A percentile compares a stretch with the other conserved stretches of the same genome.
Conservation (phyloP, 495 filamentous ascomycete species). For the Chlorociboria aeruginascens region DNA sequence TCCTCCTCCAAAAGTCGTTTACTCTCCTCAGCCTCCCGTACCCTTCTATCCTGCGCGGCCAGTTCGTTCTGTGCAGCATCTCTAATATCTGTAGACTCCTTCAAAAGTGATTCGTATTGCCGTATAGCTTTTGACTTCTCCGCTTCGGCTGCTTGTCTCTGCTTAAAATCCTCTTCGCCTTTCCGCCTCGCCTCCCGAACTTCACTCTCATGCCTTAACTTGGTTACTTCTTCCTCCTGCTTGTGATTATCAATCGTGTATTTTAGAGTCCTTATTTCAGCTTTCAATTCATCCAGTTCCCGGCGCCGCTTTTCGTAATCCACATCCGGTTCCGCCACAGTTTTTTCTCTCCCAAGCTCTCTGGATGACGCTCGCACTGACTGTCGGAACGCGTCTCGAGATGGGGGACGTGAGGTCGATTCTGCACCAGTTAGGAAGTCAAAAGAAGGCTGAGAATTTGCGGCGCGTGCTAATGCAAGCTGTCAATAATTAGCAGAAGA, state of each 20-base stretch:
- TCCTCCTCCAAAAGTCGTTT: conserved; percentile 63
- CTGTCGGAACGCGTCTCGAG: conserved; percentile 24
- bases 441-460: conserved; percentile 44
- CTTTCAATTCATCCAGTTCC: conserved; percentile 37
- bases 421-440: conserved; percentile 46
- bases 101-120: conserved; percentile 58
- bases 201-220: conserved; percentile 70
- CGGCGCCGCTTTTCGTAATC: conserved; percentile 11
- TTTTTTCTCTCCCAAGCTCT: conserved; percentile 27
- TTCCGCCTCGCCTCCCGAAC: conserved; percentile 60
- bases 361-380: conserved; percentile 11
- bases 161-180: conserved; percentile 72
- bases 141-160: conserved; percentile 62
- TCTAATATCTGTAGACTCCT: conserved; percentile 59
- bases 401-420: conserved; percentile 21
- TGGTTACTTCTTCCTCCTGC: conserved; percentile 72
- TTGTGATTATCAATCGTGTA: conserved; percentile 54
- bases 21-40: conserved; percentile 61
- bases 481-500: not conserved
- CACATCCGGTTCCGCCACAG: conserved; percentile 8
- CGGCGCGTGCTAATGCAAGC: conserved; percentile 24
- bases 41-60: conserved; percentile 54
- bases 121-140: conserved; percentile 53
- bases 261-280: conserved; percentile 40
- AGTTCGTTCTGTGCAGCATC: conserved; percentile 56